Conservation (phyloP, 208 protist species). For the Wallacemonas collosoma region DNA sequence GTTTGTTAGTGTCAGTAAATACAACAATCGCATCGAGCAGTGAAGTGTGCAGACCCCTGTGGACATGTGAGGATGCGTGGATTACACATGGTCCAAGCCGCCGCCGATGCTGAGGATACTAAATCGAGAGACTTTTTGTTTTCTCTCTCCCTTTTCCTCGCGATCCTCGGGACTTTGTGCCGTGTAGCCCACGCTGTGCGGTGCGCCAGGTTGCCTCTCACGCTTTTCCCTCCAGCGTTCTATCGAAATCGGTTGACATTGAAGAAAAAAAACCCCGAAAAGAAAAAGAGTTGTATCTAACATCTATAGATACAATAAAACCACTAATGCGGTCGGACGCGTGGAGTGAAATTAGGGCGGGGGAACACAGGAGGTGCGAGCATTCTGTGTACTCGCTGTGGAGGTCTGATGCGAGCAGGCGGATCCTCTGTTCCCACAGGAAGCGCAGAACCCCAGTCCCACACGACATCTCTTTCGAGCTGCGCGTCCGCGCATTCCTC, state of each 20-base stretch:
- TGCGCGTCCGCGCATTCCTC: too few relatives aligned
- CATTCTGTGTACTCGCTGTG: too few relatives aligned
- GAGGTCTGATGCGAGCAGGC: too few relatives aligned
- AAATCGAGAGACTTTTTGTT: background rate
- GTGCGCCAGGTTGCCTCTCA: background rate
- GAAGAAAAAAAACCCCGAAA: conserved; percentile 11
- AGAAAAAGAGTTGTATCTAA: background rate
- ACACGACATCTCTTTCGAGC: too few relatives aligned
- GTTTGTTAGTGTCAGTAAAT: conserved; percentile 2
- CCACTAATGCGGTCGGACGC: too few relatives aligned
- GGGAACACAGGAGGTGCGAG: too few relatives aligned
- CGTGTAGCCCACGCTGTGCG: background rate
- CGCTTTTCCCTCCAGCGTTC: background rate
- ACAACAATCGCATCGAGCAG: background rate
- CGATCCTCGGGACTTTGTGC: background rate
- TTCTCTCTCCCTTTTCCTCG: background rate
- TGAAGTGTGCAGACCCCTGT: background rate
- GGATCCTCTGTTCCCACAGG: too few relatives aligned
- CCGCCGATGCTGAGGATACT: too few relatives aligned
- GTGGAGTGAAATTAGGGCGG: too few relatives aligned
- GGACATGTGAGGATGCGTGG: too few relatives aligned
- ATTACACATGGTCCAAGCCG: too few relatives aligned
- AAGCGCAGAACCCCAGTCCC: too few relatives aligned
- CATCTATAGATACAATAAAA: background rate
- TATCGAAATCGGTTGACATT: background rate